Conservation (phyloP, 352 stramenopile genomes). For the Phytophthora litchii region DNA sequence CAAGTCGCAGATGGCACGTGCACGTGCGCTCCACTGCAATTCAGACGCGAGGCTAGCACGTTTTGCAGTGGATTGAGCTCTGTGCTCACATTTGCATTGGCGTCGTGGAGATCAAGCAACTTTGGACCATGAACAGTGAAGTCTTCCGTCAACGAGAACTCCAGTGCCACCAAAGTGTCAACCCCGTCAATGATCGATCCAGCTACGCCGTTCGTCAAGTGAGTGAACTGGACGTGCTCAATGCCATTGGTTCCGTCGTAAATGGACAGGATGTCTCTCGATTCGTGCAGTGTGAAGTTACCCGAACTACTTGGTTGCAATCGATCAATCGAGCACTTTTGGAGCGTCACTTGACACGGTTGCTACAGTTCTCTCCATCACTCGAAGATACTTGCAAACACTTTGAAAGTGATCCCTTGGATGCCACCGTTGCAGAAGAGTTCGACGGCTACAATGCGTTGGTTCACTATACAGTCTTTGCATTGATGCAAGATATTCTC, state of each 20-base stretch:
- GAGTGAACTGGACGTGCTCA: constrained; percentile 16
- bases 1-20: constrained; percentile 21
- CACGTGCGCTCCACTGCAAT: constrained; percentile 16
- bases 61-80: neutral
- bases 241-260: constrained; percentile 11
- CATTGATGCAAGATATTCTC: constrained; percentile 2
- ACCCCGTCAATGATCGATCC: constrained; percentile 15
- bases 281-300: constrained; percentile 15
- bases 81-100: constrained; percentile 15
- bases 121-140: constrained; percentile 4
- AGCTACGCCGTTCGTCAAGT: constrained; percentile 24
- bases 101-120: neutral
- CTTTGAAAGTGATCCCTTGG: neutral
- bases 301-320: constrained; percentile 9
- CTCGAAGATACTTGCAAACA: constrained; percentile 11
- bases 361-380: constrained; percentile 21
- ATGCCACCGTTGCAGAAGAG: neutral
- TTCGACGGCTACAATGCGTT: constrained; percentile 4
- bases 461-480: constrained; percentile 10
- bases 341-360: constrained; percentile 11
- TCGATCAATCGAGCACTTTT: constrained; percentile 10
- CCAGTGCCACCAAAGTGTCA: constrained; percentile 11
- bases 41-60: neutral
- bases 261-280: constrained; percentile 9
- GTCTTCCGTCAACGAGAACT: constrained; percentile 22